Percentiles rank a stretch among this genome's conserved stretches.
Evolutionary conservation across 2,329 filamentous ascomycete genomes (phyloP).

Genomic region (Cordyceps cateniannulata): DNA sequence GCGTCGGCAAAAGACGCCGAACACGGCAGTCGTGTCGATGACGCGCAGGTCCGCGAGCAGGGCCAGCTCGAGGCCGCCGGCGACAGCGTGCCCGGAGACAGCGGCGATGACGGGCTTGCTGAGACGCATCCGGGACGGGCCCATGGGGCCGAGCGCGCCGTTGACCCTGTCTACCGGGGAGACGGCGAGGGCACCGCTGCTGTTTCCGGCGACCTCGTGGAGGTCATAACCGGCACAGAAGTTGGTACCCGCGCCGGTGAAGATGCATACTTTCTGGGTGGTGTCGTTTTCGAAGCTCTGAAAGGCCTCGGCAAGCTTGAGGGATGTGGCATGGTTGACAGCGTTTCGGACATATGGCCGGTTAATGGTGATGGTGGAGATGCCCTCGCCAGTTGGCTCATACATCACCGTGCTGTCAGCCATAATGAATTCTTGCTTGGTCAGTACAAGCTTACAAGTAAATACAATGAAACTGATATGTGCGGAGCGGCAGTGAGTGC

Average conservation of each 20-base stretch:
- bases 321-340: slow-evolving; percentile 41
- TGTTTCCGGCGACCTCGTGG: slow-evolving; percentile 31
- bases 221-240: slow-evolving; percentile 51
- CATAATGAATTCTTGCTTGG: neutral
- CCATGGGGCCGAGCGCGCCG: slow-evolving; percentile 39
- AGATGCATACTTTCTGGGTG: slow-evolving; percentile 45
- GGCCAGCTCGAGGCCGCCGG: slow-evolving; percentile 45
- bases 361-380: slow-evolving; percentile 50
- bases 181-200: slow-evolving; percentile 6
- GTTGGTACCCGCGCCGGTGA: slow-evolving; percentile 37
- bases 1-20: slow-evolving; percentile 50
- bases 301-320: slow-evolving; percentile 41
- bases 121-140: slow-evolving; percentile 42
- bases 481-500: too few species aligned
- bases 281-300: slow-evolving; percentile 41
- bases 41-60: slow-evolving; percentile 48
- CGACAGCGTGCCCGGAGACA: slow-evolving; percentile 46
- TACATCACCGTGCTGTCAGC: neutral
- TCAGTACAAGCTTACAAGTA: too few species aligned
- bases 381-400: slow-evolving; percentile 29
- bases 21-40: slow-evolving; percentile 44
- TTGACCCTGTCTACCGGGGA: slow-evolving; percentile 13
- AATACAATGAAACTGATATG: too few species aligned
- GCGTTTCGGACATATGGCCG: slow-evolving; percentile 45
- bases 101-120: slow-evolving; percentile 47